Evolutionary conservation across 2,329 filamentous ascomycete species (phyloP), one percentile per base, ranked within the genome.

Genomic region (Curvularia verruculosa): DNA sequence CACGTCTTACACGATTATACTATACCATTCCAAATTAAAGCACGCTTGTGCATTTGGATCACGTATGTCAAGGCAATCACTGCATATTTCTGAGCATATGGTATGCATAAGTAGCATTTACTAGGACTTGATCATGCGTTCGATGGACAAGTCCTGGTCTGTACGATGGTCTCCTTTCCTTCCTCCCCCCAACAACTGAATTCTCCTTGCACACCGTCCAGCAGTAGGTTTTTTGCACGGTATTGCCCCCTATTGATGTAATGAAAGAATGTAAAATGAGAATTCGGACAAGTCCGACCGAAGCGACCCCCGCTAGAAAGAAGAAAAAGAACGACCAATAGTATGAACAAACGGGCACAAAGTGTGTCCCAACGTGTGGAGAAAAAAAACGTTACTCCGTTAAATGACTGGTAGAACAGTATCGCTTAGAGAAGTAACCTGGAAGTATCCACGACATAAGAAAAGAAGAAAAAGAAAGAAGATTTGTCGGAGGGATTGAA

Each of bases 131-230:
- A 18, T 21, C 18, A 29, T 43, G 36, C 49, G 31, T 44, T 29
- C 21, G 18, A 24, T 37, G 10, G 15, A 52, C 18, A 12, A 49
- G 18, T 21, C 26, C 36, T n/a, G 34, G 31, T 29, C 49, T 37
- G 36, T 36, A 44, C 28, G 21, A 40, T 29, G 28, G n/a, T 44
- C 28, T 18, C 23, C 18, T 34, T 15, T 31, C 26, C 26, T 19
- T 21, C 28, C 12, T 15, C n/a, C 39, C 49, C 49, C 29, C 23
- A 12, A 26, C 23, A 36, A 37, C 41, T 37, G 2, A 26, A 45
- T 12, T n/a, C 18, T 19, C 39, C 48, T 37, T 56, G 37, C 44
- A 56, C 43, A 47, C 55, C 52, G 52, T 39, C 52, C 55, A 55
- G 55, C 55, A 54, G 46, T 43, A 50, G 41, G 46, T 49, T 40